phyloP scores from a whole-genome alignment of 106 monocot genomes.

The Iris macrosiphon region DNA sequence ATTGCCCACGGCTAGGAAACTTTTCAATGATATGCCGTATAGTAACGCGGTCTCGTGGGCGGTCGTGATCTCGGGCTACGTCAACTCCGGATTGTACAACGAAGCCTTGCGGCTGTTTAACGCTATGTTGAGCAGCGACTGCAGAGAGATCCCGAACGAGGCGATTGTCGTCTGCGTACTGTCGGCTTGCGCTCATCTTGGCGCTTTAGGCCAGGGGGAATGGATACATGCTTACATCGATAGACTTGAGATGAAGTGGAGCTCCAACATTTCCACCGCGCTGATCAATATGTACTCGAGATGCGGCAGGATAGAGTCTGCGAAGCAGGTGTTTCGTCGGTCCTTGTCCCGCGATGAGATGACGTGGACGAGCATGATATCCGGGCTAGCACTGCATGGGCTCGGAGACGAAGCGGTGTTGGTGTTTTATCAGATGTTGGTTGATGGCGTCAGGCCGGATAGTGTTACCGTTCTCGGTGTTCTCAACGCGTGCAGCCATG shows the following conservation, averaged over 20 bases:
- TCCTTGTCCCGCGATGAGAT: constrained; percentile 14
- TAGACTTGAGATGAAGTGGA: constrained; percentile 4
- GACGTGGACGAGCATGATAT: constrained; percentile 49
- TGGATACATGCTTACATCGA: constrained; percentile 38
- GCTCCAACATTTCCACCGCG: constrained; percentile 26
- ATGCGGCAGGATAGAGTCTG: constrained; percentile 39
- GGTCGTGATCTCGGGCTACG: constrained; percentile 22
- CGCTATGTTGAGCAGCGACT: constrained; percentile 15
- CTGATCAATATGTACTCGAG: constrained; percentile 47
- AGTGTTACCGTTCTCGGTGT: constrained; percentile 26
- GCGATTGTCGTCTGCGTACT: constrained; percentile 27
- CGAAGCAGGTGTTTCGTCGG: constrained; percentile 21
- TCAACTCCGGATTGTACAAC: constrained; percentile 15
- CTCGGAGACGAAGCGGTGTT: constrained; percentile 21
- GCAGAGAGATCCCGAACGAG: constrained; percentile 16
- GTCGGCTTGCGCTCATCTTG: constrained; percentile 38
- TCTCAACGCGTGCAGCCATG: constrained; percentile 41
- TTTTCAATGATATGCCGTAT: constrained; percentile 12
- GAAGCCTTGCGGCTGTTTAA: constrained; percentile 30
- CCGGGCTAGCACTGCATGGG: constrained; percentile 41
- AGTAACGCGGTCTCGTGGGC: constrained; percentile 15
- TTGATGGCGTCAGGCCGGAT: constrained; percentile 22
- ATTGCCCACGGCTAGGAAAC: background rate
- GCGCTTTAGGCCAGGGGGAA: constrained; percentile 41
- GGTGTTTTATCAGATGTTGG: constrained; percentile 23